phyloP scores from a whole-genome alignment of 2,329 filamentous ascomycete species.

The Dothistroma pini region DNA sequence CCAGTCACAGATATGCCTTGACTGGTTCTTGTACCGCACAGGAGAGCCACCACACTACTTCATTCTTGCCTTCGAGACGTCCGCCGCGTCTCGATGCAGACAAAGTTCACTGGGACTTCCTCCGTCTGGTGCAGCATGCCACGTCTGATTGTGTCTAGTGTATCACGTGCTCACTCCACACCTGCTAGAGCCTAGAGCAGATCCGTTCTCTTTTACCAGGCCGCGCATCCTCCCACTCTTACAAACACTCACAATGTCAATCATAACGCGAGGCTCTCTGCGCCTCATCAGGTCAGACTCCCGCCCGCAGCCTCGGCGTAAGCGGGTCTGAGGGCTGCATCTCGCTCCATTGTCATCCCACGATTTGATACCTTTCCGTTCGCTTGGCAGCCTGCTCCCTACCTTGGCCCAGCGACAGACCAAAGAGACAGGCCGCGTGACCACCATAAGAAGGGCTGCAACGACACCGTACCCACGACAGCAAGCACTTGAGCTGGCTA shows the following conservation, averaged over 20 bases:
- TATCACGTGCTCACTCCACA: neutral
- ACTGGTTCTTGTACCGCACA: neutral
- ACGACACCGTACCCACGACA: neutral
- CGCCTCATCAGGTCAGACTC: constrained; percentile 41
- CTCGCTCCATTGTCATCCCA: constrained; percentile 6
- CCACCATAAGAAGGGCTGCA: constrained; percentile 9
- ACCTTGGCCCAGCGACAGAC: constrained; percentile 9
- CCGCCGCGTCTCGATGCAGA: neutral
- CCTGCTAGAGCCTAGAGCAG: neutral
- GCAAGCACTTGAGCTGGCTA: constrained; percentile 5
- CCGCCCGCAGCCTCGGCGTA: constrained; percentile 48
- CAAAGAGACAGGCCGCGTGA: constrained; percentile 12
- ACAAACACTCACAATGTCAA: constrained; percentile 28
- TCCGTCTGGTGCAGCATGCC: neutral
- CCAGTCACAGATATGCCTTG: neutral
- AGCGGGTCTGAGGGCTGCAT: constrained; percentile 45
- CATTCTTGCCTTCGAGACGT: too few relatives aligned
- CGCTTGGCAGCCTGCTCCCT: constrained; percentile 18
- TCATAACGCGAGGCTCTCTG: constrained; percentile 30
- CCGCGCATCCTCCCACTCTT: neutral
- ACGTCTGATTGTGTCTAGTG: neutral
- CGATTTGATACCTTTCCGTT: constrained; percentile 30
- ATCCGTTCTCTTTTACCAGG: constrained; percentile 9
- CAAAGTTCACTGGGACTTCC: neutral
- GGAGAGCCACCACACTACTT: neutral